Conservation (phyloP, 805 yeast genomes). For the Metschnikowia kofuensis region DNA sequence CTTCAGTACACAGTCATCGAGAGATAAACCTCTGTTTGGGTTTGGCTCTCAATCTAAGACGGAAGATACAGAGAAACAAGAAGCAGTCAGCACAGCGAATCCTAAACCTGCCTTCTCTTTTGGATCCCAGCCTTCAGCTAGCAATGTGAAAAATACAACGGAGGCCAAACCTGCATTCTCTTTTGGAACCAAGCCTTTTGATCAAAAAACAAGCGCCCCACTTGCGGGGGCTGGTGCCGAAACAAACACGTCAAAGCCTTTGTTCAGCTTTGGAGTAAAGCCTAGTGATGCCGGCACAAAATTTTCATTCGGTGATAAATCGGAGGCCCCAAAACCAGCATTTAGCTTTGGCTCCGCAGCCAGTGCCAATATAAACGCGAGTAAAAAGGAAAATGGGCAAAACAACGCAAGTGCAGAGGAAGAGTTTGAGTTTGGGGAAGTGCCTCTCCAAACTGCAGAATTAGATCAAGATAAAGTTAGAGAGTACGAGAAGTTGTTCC, state of each 20-base stretch:
- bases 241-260: not conserved
- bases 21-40: not conserved
- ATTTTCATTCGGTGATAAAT: not conserved
- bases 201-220: not conserved
- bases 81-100: not conserved
- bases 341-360: not conserved
- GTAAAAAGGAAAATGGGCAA: not conserved
- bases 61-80: too few species aligned
- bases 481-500: slow-evolving; percentile 25
- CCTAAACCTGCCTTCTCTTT: not conserved
- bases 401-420: not conserved
- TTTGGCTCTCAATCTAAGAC: not conserved
- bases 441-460: slow-evolving; percentile 16
- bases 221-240: not conserved
- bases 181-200: slow-evolving; percentile 2
- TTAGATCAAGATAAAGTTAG: slow-evolving; percentile 28
- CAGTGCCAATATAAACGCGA: not conserved
- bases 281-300: not conserved
- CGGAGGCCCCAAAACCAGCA: not conserved
- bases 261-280: not conserved
- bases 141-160: not conserved
- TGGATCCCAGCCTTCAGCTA: not conserved
- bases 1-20: not conserved
- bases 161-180: not conserved
- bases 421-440: slow-evolving; percentile 25